These are phyloP conservation scores for Trichoderma gracile DNA, from an alignment of 2,329 filamentous ascomycete species.

Conservation along the genomic window DNA sequence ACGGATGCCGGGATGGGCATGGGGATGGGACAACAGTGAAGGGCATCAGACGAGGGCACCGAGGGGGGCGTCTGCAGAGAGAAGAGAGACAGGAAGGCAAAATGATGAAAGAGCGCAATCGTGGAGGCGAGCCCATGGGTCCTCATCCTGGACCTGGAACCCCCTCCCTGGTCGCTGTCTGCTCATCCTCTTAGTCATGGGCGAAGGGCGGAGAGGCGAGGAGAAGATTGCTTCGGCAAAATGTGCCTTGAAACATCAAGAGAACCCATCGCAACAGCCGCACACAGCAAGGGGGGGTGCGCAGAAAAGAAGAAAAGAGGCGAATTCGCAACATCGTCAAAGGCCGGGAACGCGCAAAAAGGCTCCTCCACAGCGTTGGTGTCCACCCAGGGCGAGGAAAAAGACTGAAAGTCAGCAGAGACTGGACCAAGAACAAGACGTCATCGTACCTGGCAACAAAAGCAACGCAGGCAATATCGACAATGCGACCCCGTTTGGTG, in stretches of 20 bases:
- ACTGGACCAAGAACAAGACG: not conserved
- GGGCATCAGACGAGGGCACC: not conserved
- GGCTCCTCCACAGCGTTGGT: not conserved
- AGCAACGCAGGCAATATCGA: not conserved
- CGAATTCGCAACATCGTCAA: not conserved
- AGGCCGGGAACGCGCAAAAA: not conserved
- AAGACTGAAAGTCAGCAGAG: not conserved
- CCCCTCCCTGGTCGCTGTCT: not conserved
- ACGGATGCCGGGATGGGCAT: not conserved
- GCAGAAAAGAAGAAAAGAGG: not conserved
- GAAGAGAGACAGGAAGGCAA: not conserved
- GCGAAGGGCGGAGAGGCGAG: not conserved
- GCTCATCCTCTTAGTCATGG: slow-evolving; percentile 16
- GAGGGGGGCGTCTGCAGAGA: slow-evolving; percentile 4
- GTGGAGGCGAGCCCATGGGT: slow-evolving; percentile 8
- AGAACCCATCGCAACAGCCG: slow-evolving; percentile 16
- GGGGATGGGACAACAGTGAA: slow-evolving; percentile 1
- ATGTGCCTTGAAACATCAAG: slow-evolving; percentile 17
- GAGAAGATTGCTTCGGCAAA: slow-evolving; percentile 11
- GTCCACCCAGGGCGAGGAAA: not conserved
- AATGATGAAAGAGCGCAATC: not conserved
- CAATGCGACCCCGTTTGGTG: slow-evolving; percentile 7
- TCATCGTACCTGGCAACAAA: slow-evolving; percentile 3
- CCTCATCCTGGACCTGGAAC: not conserved
- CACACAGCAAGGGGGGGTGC: slow-evolving; percentile 1